Evolutionary conservation across 2,329 filamentous ascomycete genomes (phyloP), one percentile per base, ranked within the genome.

Genomic region (Grosmannia penicillata): DNA sequence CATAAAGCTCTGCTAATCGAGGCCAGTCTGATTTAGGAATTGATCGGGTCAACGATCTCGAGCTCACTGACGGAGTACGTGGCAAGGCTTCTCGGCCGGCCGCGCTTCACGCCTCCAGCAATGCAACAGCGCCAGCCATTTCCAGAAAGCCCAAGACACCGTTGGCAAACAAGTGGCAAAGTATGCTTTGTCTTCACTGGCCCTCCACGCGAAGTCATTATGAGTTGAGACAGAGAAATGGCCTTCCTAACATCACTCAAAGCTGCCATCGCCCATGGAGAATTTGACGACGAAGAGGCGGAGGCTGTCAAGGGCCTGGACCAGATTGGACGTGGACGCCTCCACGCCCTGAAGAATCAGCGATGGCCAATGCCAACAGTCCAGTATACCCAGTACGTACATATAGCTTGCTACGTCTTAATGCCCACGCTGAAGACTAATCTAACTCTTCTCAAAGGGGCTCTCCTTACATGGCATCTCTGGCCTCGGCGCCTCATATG

Each of bases 201-300:
- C 21, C n/a, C 17, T 24, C n/a, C n/a, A n/a, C n/a, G n/a, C n/a
- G n/a, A n/a, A n/a, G n/a, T n/a, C n/a, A n/a, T n/a, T n/a, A n/a
- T 18, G 4, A 11, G 10, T 13, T 18, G 5, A 10, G 8, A 10
- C 8, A 18, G 8, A 2, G 9, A 26, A 11, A 7, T n/a, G 7
- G 7, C 5, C 5, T 31, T 11, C 7, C 17, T 30, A 25, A 33
- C 17, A n/a, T 14, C 9, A 6, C 4, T 15, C 15, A n/a, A 14
- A 47, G 46, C 14, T 13, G 46, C 46, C 1, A 45, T 47, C 15
- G 11, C 38, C 4, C 25, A 38, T 3, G 46, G 46, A 5, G 38
- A 33, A 2, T 48, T 48, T 19, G 44, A 48, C 27, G 46, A 48
- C n/a, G 44, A 46, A 8, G 46, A 48, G 14, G 46, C 46, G 2